Base-by-base conservation (phyloP, 2,329 filamentous ascomycete species). In the Dothistroma pini region DNA sequence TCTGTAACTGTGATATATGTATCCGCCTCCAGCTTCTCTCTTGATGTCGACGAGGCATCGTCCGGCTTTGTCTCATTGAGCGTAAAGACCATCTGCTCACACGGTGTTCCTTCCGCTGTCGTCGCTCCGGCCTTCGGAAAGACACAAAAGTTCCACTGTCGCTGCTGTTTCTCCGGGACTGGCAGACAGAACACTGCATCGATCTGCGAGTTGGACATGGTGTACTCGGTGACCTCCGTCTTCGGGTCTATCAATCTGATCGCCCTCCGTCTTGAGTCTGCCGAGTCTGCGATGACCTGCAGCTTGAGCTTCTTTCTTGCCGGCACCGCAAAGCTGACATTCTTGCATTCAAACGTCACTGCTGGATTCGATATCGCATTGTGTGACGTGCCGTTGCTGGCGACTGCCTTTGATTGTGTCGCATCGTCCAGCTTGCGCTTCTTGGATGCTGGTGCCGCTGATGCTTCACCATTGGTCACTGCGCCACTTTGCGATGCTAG, bases 301-400 rank as follows among this genome's bases (percentile, higher is more conserved):
- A 88, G 76, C 53, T 79, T 83, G 62, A 86, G 77, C 76, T 88
- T 88, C 76, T 87, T 88, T 57, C 86, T 77, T 67, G 85, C 82
- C 2, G 86, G 86, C 0, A 86, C 78, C 16, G 84, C 79, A 72
- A 88, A 86, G 59, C 83, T 86, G 58, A 86, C 76, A 66, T 86
- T 84, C 59, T 79, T 77, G 62, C 81, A 76, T 61, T 79, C 79
- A 61, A 81, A 79, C 48, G 62, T 63, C 49, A 67, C 59, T n/a
- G 49, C 60, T 38, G 77, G 74, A 54, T 74, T 70, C 38, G 72
- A 65, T 56, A 73, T 69, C 34, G 61, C 70, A n/a, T 63, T 54
- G 7, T 35, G 51, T 21, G 32, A 32, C 19, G 54, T 54, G 21
- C 60, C 57, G n/a, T 65, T 64, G 11, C 54, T 35, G 21, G 59